phyloP scores from a whole-genome alignment of 306 rosid species.

The Sicyos edulis region DNA sequence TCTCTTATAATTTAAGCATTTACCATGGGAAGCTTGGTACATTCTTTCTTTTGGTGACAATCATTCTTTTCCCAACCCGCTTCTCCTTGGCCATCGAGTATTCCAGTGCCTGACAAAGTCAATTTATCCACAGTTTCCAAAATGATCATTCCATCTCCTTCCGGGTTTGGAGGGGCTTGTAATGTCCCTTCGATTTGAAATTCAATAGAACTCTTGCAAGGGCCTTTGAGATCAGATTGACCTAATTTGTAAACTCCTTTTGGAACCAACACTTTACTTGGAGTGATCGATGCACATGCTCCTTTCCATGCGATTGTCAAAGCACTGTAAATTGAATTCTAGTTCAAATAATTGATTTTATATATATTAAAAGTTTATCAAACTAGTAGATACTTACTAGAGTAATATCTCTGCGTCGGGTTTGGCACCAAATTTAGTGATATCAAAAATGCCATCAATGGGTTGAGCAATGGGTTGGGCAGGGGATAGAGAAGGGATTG shows the following conservation, averaged over 20 bases:
- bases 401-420: no score
- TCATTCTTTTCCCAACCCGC: constrained; percentile 30
- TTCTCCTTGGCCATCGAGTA: constrained; percentile 15
- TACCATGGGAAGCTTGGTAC: constrained; percentile 32
- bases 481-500: no score
- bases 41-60: constrained; percentile 16
- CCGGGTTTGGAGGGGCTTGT: constrained; percentile 22
- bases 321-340: no score
- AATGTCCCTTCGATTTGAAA: constrained; percentile 23
- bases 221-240: background rate
- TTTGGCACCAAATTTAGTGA: no score
- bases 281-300: constrained; percentile 29
- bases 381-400: no score
- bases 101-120: constrained; percentile 37
- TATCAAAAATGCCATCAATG: no score
- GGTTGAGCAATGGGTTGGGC: no score
- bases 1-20: background rate
- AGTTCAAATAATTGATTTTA: no score
- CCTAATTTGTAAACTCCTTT: constrained; percentile 17
- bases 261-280: constrained; percentile 21
- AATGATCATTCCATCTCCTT: constrained; percentile 28
- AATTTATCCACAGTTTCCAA: constrained; percentile 22
- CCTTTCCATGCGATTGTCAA: constrained; percentile 27
- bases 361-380: no score
- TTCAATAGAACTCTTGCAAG: background rate